Conservation (phyloP, 2,329 filamentous ascomycete species). For the Trichoderma sp. region DNA sequence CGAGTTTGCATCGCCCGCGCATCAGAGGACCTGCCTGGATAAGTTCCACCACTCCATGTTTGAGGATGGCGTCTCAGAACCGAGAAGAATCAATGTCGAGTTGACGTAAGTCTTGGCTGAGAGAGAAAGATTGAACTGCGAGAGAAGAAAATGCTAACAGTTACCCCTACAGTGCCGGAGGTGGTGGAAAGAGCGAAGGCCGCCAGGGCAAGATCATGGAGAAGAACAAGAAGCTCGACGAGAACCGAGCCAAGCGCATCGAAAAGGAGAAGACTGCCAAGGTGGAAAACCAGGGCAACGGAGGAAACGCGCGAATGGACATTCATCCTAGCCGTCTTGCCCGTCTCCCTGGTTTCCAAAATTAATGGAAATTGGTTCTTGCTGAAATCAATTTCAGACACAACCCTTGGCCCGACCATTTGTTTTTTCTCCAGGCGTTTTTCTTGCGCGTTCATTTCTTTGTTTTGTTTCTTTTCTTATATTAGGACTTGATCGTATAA, state of each 20-base stretch:
- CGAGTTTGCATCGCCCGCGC: conserved; percentile 82
- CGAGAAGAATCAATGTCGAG: conserved; percentile 88
- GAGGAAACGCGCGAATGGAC: conserved; percentile 35
- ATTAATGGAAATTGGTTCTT: background rate
- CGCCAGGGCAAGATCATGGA: conserved; percentile 75
- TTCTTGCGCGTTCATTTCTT: background rate
- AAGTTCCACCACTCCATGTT: conserved; percentile 87
- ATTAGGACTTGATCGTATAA: background rate
- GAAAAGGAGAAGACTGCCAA: conserved; percentile 49
- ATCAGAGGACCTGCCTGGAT: conserved; percentile 90
- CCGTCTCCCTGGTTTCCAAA: conserved; percentile 30
- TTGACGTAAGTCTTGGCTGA: conserved; percentile 64
- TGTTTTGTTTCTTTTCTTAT: background rate
- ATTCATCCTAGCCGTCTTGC: conserved; percentile 57
- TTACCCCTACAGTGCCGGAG: conserved; percentile 65
- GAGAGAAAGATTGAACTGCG: background rate
- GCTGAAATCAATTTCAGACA: background rate
- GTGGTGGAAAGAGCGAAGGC: conserved; percentile 74
- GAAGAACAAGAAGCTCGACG: conserved; percentile 85
- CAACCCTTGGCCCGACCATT: background rate
- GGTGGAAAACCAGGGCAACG: conserved; percentile 33
- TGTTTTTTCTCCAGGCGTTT: background rate
- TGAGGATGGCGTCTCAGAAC: conserved; percentile 52
- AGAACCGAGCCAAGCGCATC: conserved; percentile 55
- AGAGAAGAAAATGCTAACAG: conserved; percentile 11